Evolutionary conservation across 495 filamentous ascomycete genomes (phyloP), one percentile per base, ranked within the genome.

Genomic region (Neurospora sublineolata): DNA sequence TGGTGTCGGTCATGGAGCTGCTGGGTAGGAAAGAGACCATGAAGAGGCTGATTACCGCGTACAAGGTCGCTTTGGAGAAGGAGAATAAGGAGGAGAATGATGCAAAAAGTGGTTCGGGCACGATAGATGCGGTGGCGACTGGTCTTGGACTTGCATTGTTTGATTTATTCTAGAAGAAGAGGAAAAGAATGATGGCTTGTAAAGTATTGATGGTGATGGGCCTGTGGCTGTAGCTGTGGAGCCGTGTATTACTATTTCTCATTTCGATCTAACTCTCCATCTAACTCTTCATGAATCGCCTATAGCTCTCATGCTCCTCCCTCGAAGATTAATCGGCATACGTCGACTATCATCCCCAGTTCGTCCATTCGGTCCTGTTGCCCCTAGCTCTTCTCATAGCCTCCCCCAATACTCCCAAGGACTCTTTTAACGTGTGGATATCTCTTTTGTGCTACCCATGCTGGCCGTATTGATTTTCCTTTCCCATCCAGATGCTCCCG

Each of bases 21-120:
- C 77, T 96, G 11, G 92, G 93, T 0, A 86, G 82, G 72, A 83
- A 85, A 7, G 87, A 91, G 79, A 83, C 85, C 1, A 42, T 92
- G 36, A 76, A 76, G 41, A 82, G 93, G 36, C 75, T 93, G 23
- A 75, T 82, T 37, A 81, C 84, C 46, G 88, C 86, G 12, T 41
- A 70, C 8, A 40, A 73, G 36, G 40, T 76, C 4, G 77, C 77
- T 38, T 0, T 37, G 18, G 30, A 27, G 3, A 44, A 46, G 44
- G 20, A 8, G 18, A 46, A 33, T 20, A 68, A 37, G 6, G 58
- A 38, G 10, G 64, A 64, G 12, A 44, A 14, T 20, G 16, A 70
- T 20, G 69, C 9, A 18, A 27, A 5, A 27, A 68, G 44, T n/a
- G 40, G 23, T 42, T 27, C 38, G 1, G 38, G 44, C 68, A 30